A percentile compares a stretch with the other conserved stretches of the same genome.
These are phyloP conservation scores for Periconia macrospinosa DNA, from an alignment of 2,329 filamentous ascomycete genomes.

Conservation along the genomic window DNA sequence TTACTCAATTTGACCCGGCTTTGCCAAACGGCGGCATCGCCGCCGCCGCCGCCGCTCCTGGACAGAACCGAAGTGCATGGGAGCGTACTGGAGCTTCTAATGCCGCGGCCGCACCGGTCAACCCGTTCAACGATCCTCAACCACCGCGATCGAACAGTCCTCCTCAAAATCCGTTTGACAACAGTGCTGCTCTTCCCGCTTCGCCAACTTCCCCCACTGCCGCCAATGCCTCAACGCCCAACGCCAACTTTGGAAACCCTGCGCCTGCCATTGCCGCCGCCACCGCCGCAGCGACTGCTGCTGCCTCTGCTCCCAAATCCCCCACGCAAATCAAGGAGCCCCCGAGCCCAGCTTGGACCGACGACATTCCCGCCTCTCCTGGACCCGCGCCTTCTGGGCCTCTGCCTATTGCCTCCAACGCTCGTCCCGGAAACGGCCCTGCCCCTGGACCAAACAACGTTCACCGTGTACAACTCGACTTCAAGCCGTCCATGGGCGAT, in stretches of 20 bases:
- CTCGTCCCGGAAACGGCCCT: conserved; percentile 65
- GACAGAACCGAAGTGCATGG: conserved; percentile 38
- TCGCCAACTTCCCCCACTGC: conserved; percentile 30
- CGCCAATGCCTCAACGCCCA: conserved; percentile 24
- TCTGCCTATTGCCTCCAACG: conserved; percentile 57
- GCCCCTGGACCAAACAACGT: conserved; percentile 61
- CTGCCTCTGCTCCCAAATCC: conserved; percentile 54
- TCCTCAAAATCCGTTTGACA: conserved; percentile 63
- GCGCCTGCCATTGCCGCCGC: conserved; percentile 46
- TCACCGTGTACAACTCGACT: conserved; percentile 92
- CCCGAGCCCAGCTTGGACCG: conserved; percentile 64
- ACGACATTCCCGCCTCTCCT: conserved; percentile 58
- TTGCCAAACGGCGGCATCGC: conserved; percentile 51
- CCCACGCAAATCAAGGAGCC: conserved; percentile 39
- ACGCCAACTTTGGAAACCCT: conserved; percentile 32
- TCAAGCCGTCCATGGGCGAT: conserved; percentile 88
- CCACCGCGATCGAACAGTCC: conserved; percentile 41
- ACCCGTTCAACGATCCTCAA: conserved; percentile 70
- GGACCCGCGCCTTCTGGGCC: conserved; percentile 47
- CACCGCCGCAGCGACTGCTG: conserved; percentile 41
- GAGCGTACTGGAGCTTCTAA: conserved; percentile 42
- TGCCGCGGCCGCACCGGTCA: conserved; percentile 59
- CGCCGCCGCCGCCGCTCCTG: conserved; percentile 30
- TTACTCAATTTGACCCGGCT: conserved; percentile 79
- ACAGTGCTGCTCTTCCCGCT: conserved; percentile 40